These are phyloP conservation scores for Teratosphaeria nubilosa DNA, from an alignment of 2,329 filamentous ascomycete species.

Conservation along the genomic window DNA sequence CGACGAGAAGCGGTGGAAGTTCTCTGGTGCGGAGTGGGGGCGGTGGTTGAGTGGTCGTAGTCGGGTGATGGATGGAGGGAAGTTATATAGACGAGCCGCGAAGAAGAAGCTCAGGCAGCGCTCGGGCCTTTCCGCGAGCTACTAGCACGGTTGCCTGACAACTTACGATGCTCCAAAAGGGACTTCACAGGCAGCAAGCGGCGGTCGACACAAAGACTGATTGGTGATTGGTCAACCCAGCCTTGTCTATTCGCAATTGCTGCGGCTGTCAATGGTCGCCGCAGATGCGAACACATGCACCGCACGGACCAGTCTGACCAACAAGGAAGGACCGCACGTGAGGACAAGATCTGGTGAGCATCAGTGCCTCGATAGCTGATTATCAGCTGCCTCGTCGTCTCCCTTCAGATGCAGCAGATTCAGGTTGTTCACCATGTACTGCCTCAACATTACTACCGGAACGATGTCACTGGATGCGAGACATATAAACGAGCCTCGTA, in stretches of 20 bases:
- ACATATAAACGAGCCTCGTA: no score
- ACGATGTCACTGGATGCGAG: no score
- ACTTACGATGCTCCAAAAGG: neutral
- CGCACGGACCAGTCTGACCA: neutral
- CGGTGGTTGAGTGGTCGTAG: neutral
- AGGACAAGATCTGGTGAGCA: no score
- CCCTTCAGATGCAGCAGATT: no score
- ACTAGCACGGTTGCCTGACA: neutral
- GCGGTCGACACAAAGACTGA: neutral
- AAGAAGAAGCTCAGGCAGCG: neutral
- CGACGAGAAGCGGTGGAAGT: neutral
- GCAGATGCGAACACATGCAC: neutral
- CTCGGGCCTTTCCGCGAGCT: neutral
- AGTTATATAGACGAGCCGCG: neutral
- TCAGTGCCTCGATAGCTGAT: no score
- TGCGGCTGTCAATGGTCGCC: neutral
- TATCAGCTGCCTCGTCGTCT: no score
- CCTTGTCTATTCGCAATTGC: neutral
- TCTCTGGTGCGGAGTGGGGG: neutral
- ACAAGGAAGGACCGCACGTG: no score
- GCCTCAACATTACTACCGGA: no score
- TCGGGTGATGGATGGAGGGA: neutral
- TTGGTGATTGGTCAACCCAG: neutral
- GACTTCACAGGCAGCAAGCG: neutral
- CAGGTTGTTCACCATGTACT: no score